Conservation (phyloP, 441 rosid species). For the Erysimum pusillum region DNA sequence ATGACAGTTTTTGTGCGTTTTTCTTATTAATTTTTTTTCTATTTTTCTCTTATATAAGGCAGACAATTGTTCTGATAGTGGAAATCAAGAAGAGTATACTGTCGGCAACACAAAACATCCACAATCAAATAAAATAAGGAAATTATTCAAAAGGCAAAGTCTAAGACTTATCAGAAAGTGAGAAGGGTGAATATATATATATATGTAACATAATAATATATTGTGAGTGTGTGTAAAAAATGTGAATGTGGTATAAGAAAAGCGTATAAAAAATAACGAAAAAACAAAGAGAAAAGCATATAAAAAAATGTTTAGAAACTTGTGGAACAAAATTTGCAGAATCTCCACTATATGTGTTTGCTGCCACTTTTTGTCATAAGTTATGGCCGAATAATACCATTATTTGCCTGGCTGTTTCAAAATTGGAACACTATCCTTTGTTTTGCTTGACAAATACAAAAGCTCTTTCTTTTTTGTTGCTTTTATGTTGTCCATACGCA, state of each 20-base stretch:
- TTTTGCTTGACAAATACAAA: constrained; percentile 35
- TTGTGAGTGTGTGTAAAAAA: background rate
- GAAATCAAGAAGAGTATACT: constrained; percentile 54
- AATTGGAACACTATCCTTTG: constrained; percentile 40
- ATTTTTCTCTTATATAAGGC: background rate
- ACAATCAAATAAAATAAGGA: constrained; percentile 59
- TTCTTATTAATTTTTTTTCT: background rate
- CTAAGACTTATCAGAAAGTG: constrained; percentile 30
- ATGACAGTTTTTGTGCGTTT: constrained; percentile 44
- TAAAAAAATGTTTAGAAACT: constrained; percentile 1
- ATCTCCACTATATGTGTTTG: constrained; percentile 44
- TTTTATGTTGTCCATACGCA: constrained; percentile 20
- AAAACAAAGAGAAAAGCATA: constrained; percentile 11
- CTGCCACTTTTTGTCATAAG: constrained; percentile 38
- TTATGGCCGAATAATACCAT: constrained; percentile 43
- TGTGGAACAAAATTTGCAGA: constrained; percentile 40
- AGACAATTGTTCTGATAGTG: constrained; percentile 56
- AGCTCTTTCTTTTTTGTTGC: constrained; percentile 5
- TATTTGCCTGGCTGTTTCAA: constrained; percentile 33
- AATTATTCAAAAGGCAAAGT: constrained; percentile 58
- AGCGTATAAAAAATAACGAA: constrained; percentile 11
- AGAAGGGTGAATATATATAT: constrained; percentile 20
- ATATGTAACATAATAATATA: background rate
- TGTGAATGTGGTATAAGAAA: constrained; percentile 21
- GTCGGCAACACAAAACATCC: constrained; percentile 51